Base-by-base conservation (phyloP, 2,329 filamentous ascomycete species). In the Fusarium sp. region DNA sequence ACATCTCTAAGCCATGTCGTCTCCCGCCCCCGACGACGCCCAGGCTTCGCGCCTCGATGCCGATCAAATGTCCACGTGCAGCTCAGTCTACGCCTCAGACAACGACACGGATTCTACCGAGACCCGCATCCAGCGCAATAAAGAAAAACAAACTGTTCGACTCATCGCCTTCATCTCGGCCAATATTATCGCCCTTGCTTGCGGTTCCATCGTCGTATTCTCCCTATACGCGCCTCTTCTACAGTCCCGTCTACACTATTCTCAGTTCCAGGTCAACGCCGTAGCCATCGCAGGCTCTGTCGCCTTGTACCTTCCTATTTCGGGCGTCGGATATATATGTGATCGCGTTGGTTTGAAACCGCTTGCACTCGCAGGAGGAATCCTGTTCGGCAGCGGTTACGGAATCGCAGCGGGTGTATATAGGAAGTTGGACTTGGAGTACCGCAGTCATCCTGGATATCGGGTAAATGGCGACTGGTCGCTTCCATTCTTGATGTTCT, bases 151-250 rank as follows among this genome's bases (percentile, higher is more conserved):
- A 34, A 56, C 75, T n/a, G 67, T 81, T 30, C 84, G 84, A 60
- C 69, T 80, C 70, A 59, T 86, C 47, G 85, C 88, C 58, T 89
- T 90, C 74, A 69, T 84, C 28, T 82, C 83, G 23, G 85, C 88
- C 28, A 84, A 89, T 30, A 68, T 88, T 18, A 84, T 85, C 18
- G 84, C 88, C 16, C 86, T 98, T 32, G 96, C 93, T 78, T 95
- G 94, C 30, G 96, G 95, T 66, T 97, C 93, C 75, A 93, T 98
- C 76, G 94, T 93, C 51, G 92, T 94, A 50, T 99, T 96, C 83
- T 97, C 94, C 37, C 89, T 99, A 32, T 99, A 98, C 79, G 96
- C 92, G 11, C 94, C 93, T 72, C 86, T 97, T 49, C 93, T 99
- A 82, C 93, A 97, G 79, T 91, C 91, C 58, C 90, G 90, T 46